phyloP scores from a whole-genome alignment of 23 red algal species.

The Agarophyton chilense region DNA sequence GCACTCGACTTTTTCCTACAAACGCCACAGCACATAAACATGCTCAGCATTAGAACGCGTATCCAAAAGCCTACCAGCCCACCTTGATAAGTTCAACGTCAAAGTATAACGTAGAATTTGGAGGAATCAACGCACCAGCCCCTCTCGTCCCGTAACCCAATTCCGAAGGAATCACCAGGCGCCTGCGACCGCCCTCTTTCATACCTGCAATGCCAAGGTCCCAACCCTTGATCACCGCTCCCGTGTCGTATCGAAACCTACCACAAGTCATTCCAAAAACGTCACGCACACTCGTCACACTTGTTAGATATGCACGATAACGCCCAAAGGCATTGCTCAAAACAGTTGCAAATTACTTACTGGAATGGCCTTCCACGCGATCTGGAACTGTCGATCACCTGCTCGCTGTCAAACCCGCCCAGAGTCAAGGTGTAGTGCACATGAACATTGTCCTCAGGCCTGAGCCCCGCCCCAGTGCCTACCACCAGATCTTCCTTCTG shows the following conservation, averaged over 20 bases:
- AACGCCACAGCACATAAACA: too few relatives aligned
- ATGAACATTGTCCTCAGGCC: constrained; percentile 16
- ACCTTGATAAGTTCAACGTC: constrained; percentile 92
- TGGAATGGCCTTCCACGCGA: constrained; percentile 69
- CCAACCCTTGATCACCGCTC: constrained; percentile 90
- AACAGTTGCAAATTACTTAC: too few relatives aligned
- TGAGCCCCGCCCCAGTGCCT: constrained; percentile 14
- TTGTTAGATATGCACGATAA: not conserved
- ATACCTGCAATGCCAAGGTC: constrained; percentile 79
- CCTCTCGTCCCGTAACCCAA: constrained; percentile 79
- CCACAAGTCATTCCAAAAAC: not conserved
- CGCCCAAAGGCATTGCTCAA: too few relatives aligned
- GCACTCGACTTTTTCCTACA: too few relatives aligned
- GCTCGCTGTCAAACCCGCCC: constrained; percentile 32
- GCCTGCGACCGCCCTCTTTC: constrained; percentile 64
- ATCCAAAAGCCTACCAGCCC: too few relatives aligned
- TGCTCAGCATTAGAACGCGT: too few relatives aligned
- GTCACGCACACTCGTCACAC: not conserved
- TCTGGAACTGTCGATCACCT: constrained; percentile 79
- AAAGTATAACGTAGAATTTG: constrained; percentile 86
- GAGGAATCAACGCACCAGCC: constrained; percentile 75
- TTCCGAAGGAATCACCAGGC: constrained; percentile 71
- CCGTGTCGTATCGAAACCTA: constrained; percentile 66
- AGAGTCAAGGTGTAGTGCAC: constrained; percentile 83
- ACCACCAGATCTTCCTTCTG: constrained; percentile 32